Percentiles rank a stretch among this genome's conserved stretches.
phyloP scores from a whole-genome alignment of 2,329 filamentous ascomycete species.

The Monosporascus sp. region DNA sequence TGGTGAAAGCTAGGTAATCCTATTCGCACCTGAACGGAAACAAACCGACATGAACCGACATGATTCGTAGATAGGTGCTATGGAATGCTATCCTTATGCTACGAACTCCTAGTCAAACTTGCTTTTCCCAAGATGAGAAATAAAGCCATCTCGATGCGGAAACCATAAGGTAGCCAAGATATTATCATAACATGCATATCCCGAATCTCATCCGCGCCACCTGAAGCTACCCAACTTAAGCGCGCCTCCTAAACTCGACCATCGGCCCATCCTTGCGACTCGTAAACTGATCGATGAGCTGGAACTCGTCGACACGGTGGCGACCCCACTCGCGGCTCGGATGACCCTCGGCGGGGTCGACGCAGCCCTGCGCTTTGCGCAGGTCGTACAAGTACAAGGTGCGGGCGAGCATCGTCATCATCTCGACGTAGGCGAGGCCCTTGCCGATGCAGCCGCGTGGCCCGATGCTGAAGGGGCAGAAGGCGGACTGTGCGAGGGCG shows the following conservation, averaged over 20 bases:
- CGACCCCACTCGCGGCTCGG: slow-evolving; percentile 47
- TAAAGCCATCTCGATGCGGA: no score
- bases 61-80: no score
- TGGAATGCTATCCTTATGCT: no score
- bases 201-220: no score
- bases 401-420: slow-evolving; percentile 57
- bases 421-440: slow-evolving; percentile 61
- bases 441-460: slow-evolving; percentile 70
- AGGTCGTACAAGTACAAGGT: slow-evolving; percentile 59
- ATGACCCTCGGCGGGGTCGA: slow-evolving; percentile 49
- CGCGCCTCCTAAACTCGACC: slow-evolving; percentile 51
- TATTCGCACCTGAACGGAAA: no score
- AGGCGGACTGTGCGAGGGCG: slow-evolving; percentile 58
- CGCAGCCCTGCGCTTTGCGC: slow-evolving; percentile 42
- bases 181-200: no score
- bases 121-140: no score
- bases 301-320: slow-evolving; percentile 56
- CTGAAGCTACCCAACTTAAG: no score
- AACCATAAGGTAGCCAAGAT: no score
- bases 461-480: slow-evolving; percentile 69
- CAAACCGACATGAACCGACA: no score
- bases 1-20: no score
- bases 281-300: slow-evolving; percentile 68
- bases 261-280: slow-evolving; percentile 67
- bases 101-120: no score